A percentile compares a stretch with the other conserved stretches of the same genome.
These are phyloP conservation scores for Aspergillus bertholletiae DNA, from an alignment of 495 filamentous ascomycete genomes.

Conservation along the genomic window DNA sequence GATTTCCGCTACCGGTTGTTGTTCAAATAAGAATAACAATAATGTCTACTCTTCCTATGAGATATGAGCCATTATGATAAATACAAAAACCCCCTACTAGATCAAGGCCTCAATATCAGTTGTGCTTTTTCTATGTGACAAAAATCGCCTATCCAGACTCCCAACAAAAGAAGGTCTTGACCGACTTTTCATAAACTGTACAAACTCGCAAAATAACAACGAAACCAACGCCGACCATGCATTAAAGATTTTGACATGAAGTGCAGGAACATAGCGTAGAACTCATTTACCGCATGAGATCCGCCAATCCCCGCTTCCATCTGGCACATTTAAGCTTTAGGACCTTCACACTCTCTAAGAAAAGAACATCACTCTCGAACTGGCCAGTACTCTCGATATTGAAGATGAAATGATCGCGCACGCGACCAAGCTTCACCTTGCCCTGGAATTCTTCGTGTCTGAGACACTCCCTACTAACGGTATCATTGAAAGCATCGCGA, in stretches of 20 bases:
- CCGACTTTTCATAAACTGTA: constrained; percentile 42
- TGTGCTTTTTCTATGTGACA: constrained; percentile 23
- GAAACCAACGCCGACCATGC: constrained; percentile 45
- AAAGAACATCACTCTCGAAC: constrained; percentile 83
- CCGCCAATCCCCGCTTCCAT: constrained; percentile 60
- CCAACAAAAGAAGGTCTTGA: constrained; percentile 34
- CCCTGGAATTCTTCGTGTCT: constrained; percentile 89
- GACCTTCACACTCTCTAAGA: constrained; percentile 80
- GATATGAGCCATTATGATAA: constrained; percentile 16
- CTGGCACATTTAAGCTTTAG: constrained; percentile 73
- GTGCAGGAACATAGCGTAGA: constrained; percentile 10
- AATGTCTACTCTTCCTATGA: constrained; percentile 3
- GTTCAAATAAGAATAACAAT: constrained; percentile 28
- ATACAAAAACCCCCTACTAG: constrained; percentile 13
- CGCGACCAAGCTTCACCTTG: constrained; percentile 88
- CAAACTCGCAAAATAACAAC: constrained; percentile 29
- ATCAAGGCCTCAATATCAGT: constrained; percentile 24
- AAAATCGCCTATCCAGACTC: constrained; percentile 30
- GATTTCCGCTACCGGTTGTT: constrained; percentile 66
- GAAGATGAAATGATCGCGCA: constrained; percentile 96
- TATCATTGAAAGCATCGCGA: constrained; percentile 76
- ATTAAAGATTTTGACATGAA: constrained; percentile 27
- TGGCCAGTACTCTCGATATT: constrained; percentile 92
- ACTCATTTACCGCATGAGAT: constrained; percentile 44
- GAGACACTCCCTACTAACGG: constrained; percentile 87